Base-by-base conservation (phyloP, 352 stramenopile genomes). In the Globisporangium yorkense region DNA sequence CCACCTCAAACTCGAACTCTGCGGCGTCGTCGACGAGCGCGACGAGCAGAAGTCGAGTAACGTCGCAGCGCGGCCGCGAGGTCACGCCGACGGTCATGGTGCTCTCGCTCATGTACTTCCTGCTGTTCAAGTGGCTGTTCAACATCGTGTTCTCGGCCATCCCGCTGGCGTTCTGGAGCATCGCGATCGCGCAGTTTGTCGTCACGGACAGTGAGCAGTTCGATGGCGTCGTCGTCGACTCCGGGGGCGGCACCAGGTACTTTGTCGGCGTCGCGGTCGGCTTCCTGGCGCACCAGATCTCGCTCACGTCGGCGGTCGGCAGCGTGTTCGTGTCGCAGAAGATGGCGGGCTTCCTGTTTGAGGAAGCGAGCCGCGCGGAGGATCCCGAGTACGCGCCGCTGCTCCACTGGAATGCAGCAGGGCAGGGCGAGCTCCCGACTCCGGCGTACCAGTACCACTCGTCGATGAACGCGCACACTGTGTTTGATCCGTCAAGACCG, bases 61-160 rank as follows among this genome's bases (percentile, higher is more conserved):
- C 33, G 33, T 37, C 7, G 40, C 60, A 67, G 21, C 63, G 45
- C 1, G 68, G 68, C 1, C 66, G 66, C 13, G 77, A 87, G 52
- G 74, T 89, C 44, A 89, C 80, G 29, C 16, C 66, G 20, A 66
- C 74, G 0, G 80, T 86, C 40, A 88, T 89, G 80, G 31, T 81
- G 52, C 63, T 82, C 54, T 89, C 80, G 44, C 46, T 86, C 27
- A 46, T 88, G 16, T 89, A 89, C 59, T 89, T 89, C 29, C 39
- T 89, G 56, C 57, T 87, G 47, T 87, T 89, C 68, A 84, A 84
- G 53, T 77, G 72, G 61, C 37, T 85, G 15, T 66, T 89, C 50
- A 74, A 86, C 61, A 8, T 88, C 50, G 56, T 86, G 24, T 86
- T 88, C 50, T 74, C 74, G 37, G 35, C 41, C 9, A 54, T 88